Evolutionary conservation across 2,329 filamentous ascomycete species (phyloP), one percentile per base, ranked within the genome.

Genomic region (Botrytis porri): DNA sequence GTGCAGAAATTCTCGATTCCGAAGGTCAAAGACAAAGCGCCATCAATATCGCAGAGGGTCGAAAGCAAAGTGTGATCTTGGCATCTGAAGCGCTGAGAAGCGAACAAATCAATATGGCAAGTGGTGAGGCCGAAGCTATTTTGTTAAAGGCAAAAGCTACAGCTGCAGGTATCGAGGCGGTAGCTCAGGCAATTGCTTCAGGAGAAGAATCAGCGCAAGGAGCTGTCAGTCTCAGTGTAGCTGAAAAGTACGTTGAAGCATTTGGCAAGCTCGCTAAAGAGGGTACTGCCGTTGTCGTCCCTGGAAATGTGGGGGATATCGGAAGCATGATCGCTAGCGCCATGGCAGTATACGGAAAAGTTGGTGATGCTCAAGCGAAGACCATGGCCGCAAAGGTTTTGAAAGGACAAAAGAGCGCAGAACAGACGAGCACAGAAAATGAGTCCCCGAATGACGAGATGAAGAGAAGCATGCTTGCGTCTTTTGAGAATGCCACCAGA

Each of bases 31-130:
- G 96, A 75, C 96, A 99, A 85, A 95, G 92, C 80, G 96, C 96
- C 57, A 99, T 99, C 88, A 99, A 99, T 83, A 98, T 99, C 77
- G 96, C 96, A 72, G 96, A 99, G 86, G 96, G 96, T 82, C 90
- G 92, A 83, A 99, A 99, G 86, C 96, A 98, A 86, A 94, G 91
- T 78, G 95, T 98, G 35, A 99, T 99, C 78, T 87, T 99, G 37
- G 96, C 96, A 0, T 98, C 94, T 14, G 96, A 99, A 84, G 96
- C 96, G 25, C 80, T 97, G 83, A 90, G 91, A 77, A 89, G 93
- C 25, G 95, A 99, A 85, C 89, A 97, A 82, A 96, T 99, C 86
- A 99, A 99, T 84, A 88, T 90, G 81, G 96, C 96, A 16, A 88
- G 87, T 80, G 96, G 96, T 88, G 96, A 99, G 84, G 93, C 96